Conservation (phyloP, 306 rosid species). For the Oxytropis ochrocephala region DNA sequence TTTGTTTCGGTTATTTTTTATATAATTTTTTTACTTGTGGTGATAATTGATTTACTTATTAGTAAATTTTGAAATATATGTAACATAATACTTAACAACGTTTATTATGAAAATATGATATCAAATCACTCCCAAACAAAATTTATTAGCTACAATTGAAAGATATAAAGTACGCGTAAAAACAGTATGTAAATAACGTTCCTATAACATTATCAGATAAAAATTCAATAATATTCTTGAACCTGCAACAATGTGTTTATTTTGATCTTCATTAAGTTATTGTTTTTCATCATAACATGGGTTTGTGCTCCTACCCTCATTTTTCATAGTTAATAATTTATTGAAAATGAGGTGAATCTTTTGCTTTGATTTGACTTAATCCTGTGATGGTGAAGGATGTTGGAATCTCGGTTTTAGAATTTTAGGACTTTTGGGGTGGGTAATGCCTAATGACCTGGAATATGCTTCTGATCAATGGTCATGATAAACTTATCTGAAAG, state of each 20-base stretch:
- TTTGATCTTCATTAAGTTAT: conserved; percentile 3
- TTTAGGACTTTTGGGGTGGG: neutral
- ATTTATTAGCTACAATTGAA: neutral
- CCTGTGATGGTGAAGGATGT: neutral
- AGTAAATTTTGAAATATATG: too few species aligned
- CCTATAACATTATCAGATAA: too few species aligned
- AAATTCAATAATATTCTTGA: too few species aligned
- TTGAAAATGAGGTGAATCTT: neutral
- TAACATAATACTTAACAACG: neutral
- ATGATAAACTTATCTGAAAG: conserved; percentile 17
- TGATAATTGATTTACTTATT: neutral
- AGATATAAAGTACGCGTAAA: neutral
- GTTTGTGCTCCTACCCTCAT: neutral
- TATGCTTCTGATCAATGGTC: conserved; percentile 15
- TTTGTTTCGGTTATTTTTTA: neutral
- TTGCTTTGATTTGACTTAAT: neutral
- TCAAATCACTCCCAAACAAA: neutral
- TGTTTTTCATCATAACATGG: neutral
- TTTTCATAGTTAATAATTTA: neutral
- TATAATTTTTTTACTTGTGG: neutral
- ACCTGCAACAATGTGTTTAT: too few species aligned
- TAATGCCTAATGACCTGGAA: conserved; percentile 3
- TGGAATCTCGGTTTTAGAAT: neutral
- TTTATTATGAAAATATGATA: neutral
- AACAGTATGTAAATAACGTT: neutral